Conservation (phyloP, 805 yeast species). For the Kazachstania viticola region DNA sequence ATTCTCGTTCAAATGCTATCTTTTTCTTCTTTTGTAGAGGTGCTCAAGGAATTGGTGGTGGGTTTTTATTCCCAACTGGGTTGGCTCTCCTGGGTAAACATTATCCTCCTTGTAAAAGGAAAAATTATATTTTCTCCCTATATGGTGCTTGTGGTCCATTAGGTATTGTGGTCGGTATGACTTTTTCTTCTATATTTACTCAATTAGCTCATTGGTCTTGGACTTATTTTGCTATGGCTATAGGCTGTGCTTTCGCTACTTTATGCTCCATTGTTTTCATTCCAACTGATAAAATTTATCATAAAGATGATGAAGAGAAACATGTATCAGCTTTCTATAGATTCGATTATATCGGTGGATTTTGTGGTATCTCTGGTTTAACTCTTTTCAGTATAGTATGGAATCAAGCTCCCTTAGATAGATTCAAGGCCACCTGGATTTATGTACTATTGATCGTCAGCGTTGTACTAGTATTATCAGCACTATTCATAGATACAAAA, state of each 20-base stretch:
- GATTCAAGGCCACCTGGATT: conserved; percentile 46
- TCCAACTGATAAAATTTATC: conserved; percentile 1
- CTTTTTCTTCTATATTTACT: conserved; percentile 36
- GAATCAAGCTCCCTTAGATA: conserved; percentile 57
- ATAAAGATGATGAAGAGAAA: background rate
- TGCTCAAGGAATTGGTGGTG: conserved; percentile 55
- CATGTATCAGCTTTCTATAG: background rate
- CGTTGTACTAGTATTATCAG: conserved; percentile 25
- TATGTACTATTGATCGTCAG: conserved; percentile 42
- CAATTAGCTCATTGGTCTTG: conserved; percentile 48
- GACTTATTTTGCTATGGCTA: conserved; percentile 40
- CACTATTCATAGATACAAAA: conserved; percentile 31
- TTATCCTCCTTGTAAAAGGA: conserved; percentile 26
- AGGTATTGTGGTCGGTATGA: conserved; percentile 47
- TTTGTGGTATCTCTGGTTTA: conserved; percentile 42
- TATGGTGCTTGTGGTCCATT: conserved; percentile 54
- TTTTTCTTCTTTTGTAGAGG: conserved; percentile 35
- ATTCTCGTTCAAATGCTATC: conserved; percentile 9
- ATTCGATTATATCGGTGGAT: conserved; percentile 34
- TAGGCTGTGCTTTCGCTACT: conserved; percentile 28
- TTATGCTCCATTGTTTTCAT: conserved; percentile 28
- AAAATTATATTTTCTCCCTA: conserved; percentile 42
- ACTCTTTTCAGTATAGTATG: conserved; percentile 48
- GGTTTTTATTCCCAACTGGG: conserved; percentile 45
- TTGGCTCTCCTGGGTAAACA: conserved; percentile 39